Conservation (phyloP, 768 basidiomycete species). For the Boletus rufocinnamomeus region DNA sequence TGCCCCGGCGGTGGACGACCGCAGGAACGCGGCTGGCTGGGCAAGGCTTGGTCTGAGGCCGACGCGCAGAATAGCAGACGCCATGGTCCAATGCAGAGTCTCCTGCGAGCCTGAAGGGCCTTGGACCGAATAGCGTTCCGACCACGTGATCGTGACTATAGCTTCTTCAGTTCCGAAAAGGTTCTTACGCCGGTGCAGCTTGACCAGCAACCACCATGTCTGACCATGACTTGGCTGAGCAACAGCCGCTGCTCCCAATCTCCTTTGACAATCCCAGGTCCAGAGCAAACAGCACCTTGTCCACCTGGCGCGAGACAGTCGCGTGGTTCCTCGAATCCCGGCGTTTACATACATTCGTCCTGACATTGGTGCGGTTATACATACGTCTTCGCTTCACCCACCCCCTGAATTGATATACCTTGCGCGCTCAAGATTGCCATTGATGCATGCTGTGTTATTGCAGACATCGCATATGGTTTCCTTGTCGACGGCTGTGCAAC, state of each 20-base stretch:
- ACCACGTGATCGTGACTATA: slow-evolving; percentile 19
- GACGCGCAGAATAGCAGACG: slow-evolving; percentile 18
- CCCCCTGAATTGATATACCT: slow-evolving; percentile 11
- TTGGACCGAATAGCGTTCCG: not conserved
- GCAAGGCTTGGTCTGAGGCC: slow-evolving; percentile 18
- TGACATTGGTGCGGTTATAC: slow-evolving; percentile 51
- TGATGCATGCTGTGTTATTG: slow-evolving; percentile 71
- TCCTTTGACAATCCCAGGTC: slow-evolving; percentile 20
- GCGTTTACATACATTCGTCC: slow-evolving; percentile 55
- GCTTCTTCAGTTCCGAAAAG: not conserved
- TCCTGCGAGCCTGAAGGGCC: too few species aligned
- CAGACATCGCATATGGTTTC: slow-evolving; percentile 69
- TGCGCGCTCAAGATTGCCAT: slow-evolving; percentile 49
- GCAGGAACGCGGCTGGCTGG: slow-evolving; percentile 5
- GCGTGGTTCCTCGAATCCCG: slow-evolving; percentile 54
- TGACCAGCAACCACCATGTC: slow-evolving; percentile 6
- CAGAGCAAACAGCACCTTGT: slow-evolving; percentile 8
- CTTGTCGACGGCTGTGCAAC: slow-evolving; percentile 52
- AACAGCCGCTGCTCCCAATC: slow-evolving; percentile 46
- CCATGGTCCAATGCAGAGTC: slow-evolving; percentile 7
- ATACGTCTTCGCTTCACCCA: slow-evolving; percentile 22
- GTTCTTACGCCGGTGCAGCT: not conserved
- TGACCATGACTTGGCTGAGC: slow-evolving; percentile 45
- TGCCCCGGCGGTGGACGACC: not conserved
- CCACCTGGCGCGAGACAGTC: slow-evolving; percentile 36